These are phyloP conservation scores for Heliamphora exappendiculata DNA, from an alignment of 148 eudicot genomes.

Conservation along the genomic window DNA sequence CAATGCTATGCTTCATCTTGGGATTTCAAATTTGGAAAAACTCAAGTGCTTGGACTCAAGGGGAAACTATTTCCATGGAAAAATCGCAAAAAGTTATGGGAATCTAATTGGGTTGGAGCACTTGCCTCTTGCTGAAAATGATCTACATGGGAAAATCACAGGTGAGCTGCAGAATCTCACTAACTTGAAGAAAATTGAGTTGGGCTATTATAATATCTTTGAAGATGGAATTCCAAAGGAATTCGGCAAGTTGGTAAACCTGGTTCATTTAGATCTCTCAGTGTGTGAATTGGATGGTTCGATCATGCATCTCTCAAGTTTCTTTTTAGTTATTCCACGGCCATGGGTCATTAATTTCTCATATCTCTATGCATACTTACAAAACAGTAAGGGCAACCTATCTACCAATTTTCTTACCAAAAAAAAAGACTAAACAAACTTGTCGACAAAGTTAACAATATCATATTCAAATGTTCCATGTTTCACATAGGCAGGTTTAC, in stretches of 20 bases:
- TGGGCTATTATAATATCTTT: constrained; percentile 62
- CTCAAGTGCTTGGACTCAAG: constrained; percentile 73
- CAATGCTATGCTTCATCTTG: constrained; percentile 46
- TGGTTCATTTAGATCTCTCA: constrained; percentile 60
- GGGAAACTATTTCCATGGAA: constrained; percentile 71
- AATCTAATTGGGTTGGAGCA: constrained; percentile 39
- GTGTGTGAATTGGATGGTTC: constrained; percentile 55
- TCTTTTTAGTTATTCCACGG: too few relatives aligned
- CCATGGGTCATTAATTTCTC: too few relatives aligned
- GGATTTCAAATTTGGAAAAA: constrained; percentile 31
- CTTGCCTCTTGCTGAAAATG: constrained; percentile 61
- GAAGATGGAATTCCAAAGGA: constrained; percentile 78
- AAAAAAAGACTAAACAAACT: too few relatives aligned
- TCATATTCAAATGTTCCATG: too few relatives aligned
- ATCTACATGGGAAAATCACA: constrained; percentile 68
- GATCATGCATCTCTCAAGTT: too few relatives aligned
- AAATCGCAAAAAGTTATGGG: constrained; percentile 58
- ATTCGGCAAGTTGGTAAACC: constrained; percentile 58
- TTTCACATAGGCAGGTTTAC: too few relatives aligned
- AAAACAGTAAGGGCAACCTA: too few relatives aligned
- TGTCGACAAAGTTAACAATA: too few relatives aligned
- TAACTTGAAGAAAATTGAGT: constrained; percentile 47
- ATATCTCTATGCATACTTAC: too few relatives aligned
- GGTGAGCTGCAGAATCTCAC: constrained; percentile 74
- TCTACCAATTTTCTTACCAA: too few relatives aligned